Percentiles rank a stretch among this genome's conserved stretches.
These are phyloP conservation scores for Podosphaera fusca DNA, from an alignment of 2,329 filamentous ascomycete species.

Conservation along the genomic window DNA sequence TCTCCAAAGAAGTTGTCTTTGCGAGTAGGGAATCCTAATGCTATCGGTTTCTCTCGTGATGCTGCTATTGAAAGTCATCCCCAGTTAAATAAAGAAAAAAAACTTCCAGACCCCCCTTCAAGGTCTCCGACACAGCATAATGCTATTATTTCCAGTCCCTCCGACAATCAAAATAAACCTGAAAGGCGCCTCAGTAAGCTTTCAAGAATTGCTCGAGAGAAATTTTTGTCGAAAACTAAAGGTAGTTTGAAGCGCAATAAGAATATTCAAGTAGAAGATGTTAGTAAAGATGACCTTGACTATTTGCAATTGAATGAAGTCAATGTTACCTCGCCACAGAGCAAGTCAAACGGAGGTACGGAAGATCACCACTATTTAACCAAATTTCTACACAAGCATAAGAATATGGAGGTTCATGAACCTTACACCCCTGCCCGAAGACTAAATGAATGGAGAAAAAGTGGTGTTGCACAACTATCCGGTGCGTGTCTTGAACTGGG, in stretches of 20 bases:
- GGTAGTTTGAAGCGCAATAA: slow-evolving; percentile 3
- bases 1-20: slow-evolving; percentile 9
- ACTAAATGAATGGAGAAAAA: slow-evolving; percentile 53
- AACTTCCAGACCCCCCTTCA: slow-evolving; percentile 7
- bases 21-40: not conserved
- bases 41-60: slow-evolving; percentile 6
- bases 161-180: slow-evolving; percentile 3
- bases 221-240: slow-evolving; percentile 2
- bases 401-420: slow-evolving; percentile 20
- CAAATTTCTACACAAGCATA: slow-evolving; percentile 12
- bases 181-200: slow-evolving; percentile 13
- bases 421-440: slow-evolving; percentile 35
- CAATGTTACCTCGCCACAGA: slow-evolving; percentile 3
- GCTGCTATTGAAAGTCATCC: slow-evolving; percentile 7
- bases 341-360: not conserved
- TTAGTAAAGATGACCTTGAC: slow-evolving; percentile 9
- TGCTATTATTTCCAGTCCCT: not conserved
- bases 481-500: slow-evolving; percentile 37
- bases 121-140: not conserved
- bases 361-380: slow-evolving; percentile 12
- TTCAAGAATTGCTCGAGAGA: slow-evolving; percentile 12
- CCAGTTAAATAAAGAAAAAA: slow-evolving; percentile 6
- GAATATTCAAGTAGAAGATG: slow-evolving; percentile 6
- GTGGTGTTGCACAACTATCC: slow-evolving; percentile 35
- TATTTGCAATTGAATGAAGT: slow-evolving; percentile 1